phyloP scores from a whole-genome alignment of 129 eudicot species.

The Arctium lappa region DNA sequence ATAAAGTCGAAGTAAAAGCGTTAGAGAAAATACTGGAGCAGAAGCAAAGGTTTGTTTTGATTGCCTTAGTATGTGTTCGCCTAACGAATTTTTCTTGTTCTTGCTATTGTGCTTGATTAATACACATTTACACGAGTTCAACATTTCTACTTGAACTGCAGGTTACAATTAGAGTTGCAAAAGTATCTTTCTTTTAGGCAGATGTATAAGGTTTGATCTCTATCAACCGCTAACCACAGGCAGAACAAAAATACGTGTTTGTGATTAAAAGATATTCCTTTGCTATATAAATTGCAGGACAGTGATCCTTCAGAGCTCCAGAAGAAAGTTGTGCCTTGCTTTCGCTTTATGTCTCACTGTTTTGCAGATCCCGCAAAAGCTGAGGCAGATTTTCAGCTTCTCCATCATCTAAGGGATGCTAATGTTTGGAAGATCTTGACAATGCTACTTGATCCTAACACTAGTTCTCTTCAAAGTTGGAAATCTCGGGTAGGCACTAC shows the following conservation, averaged over 20 bases:
- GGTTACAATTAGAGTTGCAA: slow-evolving; percentile 87
- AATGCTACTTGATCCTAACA: slow-evolving; percentile 65
- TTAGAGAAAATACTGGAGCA: slow-evolving; percentile 93
- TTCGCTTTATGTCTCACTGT: slow-evolving; percentile 81
- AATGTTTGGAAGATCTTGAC: slow-evolving; percentile 75
- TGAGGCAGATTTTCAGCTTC: slow-evolving; percentile 71
- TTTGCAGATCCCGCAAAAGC: slow-evolving; percentile 75
- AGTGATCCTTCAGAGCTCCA: slow-evolving; percentile 60
- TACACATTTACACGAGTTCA: slow-evolving; percentile 6
- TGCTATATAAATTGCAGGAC: slow-evolving; percentile 45
- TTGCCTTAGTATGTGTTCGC: neutral
- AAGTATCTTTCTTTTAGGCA: slow-evolving; percentile 79
- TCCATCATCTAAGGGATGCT: slow-evolving; percentile 87
- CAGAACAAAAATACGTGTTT: neutral
- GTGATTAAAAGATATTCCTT: neutral
- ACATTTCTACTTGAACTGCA: slow-evolving; percentile 33
- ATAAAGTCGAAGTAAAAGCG: slow-evolving; percentile 91
- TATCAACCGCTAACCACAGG: slow-evolving; percentile 5
- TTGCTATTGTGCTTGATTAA: neutral
- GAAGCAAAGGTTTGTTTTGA: slow-evolving; percentile 68
- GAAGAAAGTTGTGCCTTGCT: slow-evolving; percentile 53
- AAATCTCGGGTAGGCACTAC: slow-evolving; percentile 50
- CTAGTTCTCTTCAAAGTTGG: slow-evolving; percentile 49
- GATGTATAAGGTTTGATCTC: slow-evolving; percentile 56
- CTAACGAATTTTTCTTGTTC: neutral